Evolutionary conservation across 1,284 basidiomycete genomes (phyloP), one percentile per base, ranked within the genome.

Genomic region (Schizopora paradoxa): DNA sequence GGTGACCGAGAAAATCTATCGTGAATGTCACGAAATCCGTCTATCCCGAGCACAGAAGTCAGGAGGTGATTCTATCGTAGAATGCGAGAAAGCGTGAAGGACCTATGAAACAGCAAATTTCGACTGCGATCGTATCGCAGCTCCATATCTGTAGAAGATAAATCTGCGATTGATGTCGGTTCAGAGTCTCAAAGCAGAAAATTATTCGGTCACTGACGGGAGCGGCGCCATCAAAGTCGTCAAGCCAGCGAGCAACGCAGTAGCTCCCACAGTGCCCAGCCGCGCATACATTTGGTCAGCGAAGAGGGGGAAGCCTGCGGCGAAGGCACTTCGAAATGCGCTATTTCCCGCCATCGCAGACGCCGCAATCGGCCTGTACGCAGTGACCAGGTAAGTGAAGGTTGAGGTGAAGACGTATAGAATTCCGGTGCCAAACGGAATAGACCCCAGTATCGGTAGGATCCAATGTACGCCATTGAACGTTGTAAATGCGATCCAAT

Each of bases 351-450:
- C 83, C 75, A 91, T 79, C 0, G 85, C 85, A 7, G 76, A 80
- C 1, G 87, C 86, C 0, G 87, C 84, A 33, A 88, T 81, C 0
- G 86, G 86, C 8, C 84, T 75, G 59, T 87, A 90, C 0, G 84
- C 81, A 18, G 74, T 78, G 19, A 79, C 79, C 39, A 82, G 69
- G 56, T 83, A 84, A 1, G 83, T 85, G 66, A 89, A 89, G 1
- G 77, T 79, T 1, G 76, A 73, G 0, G 76, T 78, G 61, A 78
- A 90, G 22, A 77, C 71, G 54, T 76, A 82, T 41, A 79, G 73
- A 5, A 73, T 66, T 3, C 79, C 79, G 0, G 68, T 56, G 7
- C 81, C 81, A 49, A 85, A 82, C 0, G 79, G 80, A 5, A 79
- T 57, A 0, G 77, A 79, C 2, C 73, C 76, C 42, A 87, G 66